Percentiles rank a stretch among this genome's conserved stretches.
Conservation (phyloP, 2,329 filamentous ascomycete genomes). For the Lecanoromycetidae sp. region DNA sequence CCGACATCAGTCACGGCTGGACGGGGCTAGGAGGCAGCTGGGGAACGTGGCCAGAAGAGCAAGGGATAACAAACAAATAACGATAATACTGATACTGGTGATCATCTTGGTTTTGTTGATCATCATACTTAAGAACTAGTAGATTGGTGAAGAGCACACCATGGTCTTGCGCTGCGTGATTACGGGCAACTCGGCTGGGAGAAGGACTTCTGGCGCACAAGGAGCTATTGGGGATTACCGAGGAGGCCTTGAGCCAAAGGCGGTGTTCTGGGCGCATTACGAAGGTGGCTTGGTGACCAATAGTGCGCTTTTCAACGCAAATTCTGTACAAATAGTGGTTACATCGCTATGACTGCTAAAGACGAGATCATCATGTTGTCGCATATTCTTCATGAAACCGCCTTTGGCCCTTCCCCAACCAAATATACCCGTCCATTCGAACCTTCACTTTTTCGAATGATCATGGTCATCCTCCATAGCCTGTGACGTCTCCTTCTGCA, state of each 20-base stretch:
- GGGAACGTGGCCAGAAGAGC: conserved; percentile 61
- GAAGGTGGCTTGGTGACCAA: too few relatives aligned
- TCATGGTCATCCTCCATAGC: conserved; percentile 9
- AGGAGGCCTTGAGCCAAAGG: neutral
- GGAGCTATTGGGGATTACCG: too few relatives aligned
- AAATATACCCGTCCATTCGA: too few relatives aligned
- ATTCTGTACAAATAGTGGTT: too few relatives aligned
- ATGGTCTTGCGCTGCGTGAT: neutral
- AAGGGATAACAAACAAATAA: conserved; percentile 78
- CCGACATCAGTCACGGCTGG: conserved; percentile 62
- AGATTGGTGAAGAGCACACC: neutral
- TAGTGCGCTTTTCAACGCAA: too few relatives aligned
- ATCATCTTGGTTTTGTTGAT: conserved; percentile 73
- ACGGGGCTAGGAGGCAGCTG: conserved; percentile 61
- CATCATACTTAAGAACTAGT: conserved; percentile 57
- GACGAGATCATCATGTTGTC: too few relatives aligned
- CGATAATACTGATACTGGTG: conserved; percentile 66
- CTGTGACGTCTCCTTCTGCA: conserved; percentile 50
- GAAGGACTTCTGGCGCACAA: neutral
- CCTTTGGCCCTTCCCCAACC: too few relatives aligned
- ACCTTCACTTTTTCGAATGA: conserved; percentile 32
- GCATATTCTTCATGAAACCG: too few relatives aligned
- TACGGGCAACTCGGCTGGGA: conserved; percentile 2
- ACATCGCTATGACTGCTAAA: too few relatives aligned
- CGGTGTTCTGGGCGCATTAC: neutral